These are phyloP conservation scores for Mollisia scopiformis DNA, from an alignment of 2,329 filamentous ascomycete species.

Conservation along the genomic window DNA sequence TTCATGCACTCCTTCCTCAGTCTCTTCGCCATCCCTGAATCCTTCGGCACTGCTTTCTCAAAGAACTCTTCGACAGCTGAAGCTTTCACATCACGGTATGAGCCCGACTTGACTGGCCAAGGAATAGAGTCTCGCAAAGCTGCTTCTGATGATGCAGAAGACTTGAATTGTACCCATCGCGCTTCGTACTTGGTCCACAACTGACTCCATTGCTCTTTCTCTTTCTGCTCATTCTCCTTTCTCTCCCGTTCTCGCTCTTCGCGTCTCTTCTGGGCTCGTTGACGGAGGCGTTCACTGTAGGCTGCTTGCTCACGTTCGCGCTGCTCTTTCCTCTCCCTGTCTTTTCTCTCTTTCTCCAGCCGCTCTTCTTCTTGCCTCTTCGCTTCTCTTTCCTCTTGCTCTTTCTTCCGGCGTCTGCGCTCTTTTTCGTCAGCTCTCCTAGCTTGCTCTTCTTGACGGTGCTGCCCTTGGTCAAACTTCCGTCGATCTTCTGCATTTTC, in stretches of 20 bases:
- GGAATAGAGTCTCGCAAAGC: slow-evolving; percentile 13
- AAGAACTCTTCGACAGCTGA: slow-evolving; percentile 21
- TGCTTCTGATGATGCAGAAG: neutral
- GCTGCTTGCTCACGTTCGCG: slow-evolving; percentile 5
- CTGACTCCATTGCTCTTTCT: slow-evolving; percentile 19
- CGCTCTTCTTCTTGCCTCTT: slow-evolving; percentile 6
- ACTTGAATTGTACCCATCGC: slow-evolving; percentile 14
- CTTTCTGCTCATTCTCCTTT: slow-evolving; percentile 17
- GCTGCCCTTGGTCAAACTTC: too few relatives aligned
- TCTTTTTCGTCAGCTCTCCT: too few relatives aligned
- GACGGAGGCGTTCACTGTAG: slow-evolving; percentile 22
- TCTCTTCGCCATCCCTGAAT: slow-evolving; percentile 4
- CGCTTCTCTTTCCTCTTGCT: slow-evolving; percentile 11
- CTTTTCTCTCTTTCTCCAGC: slow-evolving; percentile 1
- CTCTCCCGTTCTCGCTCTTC: slow-evolving; percentile 17
- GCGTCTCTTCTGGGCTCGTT: slow-evolving; percentile 14
- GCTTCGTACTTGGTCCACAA: slow-evolving; percentile 18
- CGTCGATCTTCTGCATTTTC: too few relatives aligned
- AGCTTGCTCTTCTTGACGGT: too few relatives aligned
- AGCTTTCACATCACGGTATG: slow-evolving; percentile 12
- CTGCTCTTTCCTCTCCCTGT: neutral
- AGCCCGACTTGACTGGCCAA: slow-evolving; percentile 26
- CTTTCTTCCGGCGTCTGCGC: neutral
- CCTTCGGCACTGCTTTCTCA: slow-evolving; percentile 11
- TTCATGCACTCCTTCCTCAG: slow-evolving; percentile 20